Base-by-base conservation (phyloP, 352 stramenopile genomes). In the Elongisporangium anandrum region DNA sequence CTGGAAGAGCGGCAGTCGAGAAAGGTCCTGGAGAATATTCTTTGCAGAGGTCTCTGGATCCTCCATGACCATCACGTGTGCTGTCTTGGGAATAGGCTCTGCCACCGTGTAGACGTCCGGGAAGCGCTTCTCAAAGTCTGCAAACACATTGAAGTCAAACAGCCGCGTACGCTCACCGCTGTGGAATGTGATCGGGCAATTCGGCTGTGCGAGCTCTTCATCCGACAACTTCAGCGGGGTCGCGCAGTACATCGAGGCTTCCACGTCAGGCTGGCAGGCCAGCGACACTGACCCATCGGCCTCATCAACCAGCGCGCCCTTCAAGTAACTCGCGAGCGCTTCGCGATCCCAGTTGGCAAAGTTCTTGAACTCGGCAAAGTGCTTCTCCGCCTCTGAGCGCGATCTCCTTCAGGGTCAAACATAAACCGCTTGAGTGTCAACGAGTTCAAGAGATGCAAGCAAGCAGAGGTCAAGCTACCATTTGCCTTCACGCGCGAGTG, bases 321-420 rank as follows among this genome's bases (percentile, higher is more conserved):
- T 48, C 41, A 78, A 34, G 52, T 75, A 78, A 29, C 49, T 61
- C 1, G 56, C 57, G 16, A 78, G 61, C 5, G 60, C 57, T 48
- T 78, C 70, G 9, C 67, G 67, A 41, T 78, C 65, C 70, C 70
- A 78, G 39, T 69, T 67, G 21, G 67, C 56, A 62, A 78, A 78
- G 57, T 78, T 78, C 38, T 54, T 52, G 45, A 65, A 66, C 16
- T 60, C 58, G 45, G 62, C 20, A 23, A 77, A 74, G 45, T 74
- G 51, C 9, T 72, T 57, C 56, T 69, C 60, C 12, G 69, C 66
- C 5, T 41, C 29, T 41, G 29, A 41, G 29, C 29, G 29, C 29
- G 29, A 41, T 41, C 29, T 41, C 29, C 24, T n/a, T 21, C 53
- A 47, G 34, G 10, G 17, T 12, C 16, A 56, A 49, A 13, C 26